These are phyloP conservation scores for Amoebophrya sp. DNA, from an alignment of 169 alveolate species.

Conservation along the genomic window DNA sequence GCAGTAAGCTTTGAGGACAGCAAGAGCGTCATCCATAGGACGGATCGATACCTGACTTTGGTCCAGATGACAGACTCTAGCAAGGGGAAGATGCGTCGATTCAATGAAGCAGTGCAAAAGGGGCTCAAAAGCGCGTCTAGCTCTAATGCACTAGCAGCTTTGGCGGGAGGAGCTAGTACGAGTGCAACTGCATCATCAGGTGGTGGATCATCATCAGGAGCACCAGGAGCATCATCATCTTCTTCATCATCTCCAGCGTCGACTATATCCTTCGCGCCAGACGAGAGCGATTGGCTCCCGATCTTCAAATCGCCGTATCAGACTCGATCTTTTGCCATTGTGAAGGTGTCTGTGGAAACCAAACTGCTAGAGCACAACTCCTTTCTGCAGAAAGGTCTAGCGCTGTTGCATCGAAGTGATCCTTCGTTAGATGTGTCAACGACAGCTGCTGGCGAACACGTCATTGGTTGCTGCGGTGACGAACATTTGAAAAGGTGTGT, in stretches of 20 bases:
- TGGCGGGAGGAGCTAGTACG: neutral
- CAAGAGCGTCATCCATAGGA: neutral
- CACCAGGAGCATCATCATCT: neutral
- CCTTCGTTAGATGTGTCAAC: neutral
- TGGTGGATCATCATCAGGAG: neutral
- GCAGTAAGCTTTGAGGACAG: neutral
- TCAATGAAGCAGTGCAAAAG: neutral
- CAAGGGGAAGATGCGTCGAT: neutral
- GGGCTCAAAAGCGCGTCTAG: neutral
- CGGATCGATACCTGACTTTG: neutral
- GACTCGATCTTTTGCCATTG: neutral
- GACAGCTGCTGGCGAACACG: neutral
- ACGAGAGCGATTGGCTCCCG: neutral
- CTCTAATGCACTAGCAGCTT: neutral
- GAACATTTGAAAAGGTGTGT: neutral
- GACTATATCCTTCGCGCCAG: too few relatives aligned
- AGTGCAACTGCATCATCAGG: neutral
- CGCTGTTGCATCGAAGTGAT: neutral
- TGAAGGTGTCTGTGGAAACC: constrained; percentile 1
- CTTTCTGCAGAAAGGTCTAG: neutral
- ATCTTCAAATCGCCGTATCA: neutral
- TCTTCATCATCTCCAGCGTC: neutral
- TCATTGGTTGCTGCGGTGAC: constrained; percentile 15
- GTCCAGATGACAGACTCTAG: neutral
- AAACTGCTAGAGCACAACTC: neutral